phyloP scores from a whole-genome alignment of 176 grass and related monocot genomes.

The Puya raimondii region DNA sequence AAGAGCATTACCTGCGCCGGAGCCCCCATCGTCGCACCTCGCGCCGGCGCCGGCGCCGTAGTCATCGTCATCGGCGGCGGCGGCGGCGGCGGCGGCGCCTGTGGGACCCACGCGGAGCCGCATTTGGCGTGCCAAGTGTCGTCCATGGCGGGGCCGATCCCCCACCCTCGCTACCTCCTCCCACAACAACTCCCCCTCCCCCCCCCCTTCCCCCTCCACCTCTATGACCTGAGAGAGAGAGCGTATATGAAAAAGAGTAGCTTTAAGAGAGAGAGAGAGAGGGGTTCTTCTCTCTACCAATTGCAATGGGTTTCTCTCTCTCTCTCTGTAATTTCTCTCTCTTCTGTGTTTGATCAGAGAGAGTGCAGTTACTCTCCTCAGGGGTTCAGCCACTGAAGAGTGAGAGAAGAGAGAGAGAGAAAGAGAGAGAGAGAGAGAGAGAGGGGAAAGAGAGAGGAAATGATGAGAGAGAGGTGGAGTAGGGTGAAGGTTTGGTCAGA shows the following conservation, averaged over 20 bases:
- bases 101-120: conserved; percentile 4
- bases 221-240: background rate
- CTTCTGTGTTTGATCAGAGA: background rate
- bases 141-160: conserved; percentile 24
- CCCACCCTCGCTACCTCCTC: background rate
- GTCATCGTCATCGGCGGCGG: background rate
- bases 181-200: background rate
- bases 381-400: background rate
- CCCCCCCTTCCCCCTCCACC: background rate
- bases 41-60: background rate
- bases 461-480: background rate
- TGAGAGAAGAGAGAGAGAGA: background rate
- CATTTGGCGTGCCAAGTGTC: conserved; percentile 38
- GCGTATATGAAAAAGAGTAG: background rate
- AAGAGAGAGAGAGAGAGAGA: background rate
- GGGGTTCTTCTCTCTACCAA: background rate
- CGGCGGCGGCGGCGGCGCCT: conserved; percentile 5
- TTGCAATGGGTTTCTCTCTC: background rate
- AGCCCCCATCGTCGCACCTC: conserved; percentile 15
- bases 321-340: background rate
- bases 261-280: background rate
- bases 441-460: background rate
- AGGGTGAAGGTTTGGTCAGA: too few species aligned
- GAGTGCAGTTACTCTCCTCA: background rate
- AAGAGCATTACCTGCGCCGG: background rate